Percentiles rank a stretch among this genome's conserved stretches.
These are phyloP conservation scores for Alnus rubra DNA, from an alignment of 306 rosid species.

Conservation along the genomic window DNA sequence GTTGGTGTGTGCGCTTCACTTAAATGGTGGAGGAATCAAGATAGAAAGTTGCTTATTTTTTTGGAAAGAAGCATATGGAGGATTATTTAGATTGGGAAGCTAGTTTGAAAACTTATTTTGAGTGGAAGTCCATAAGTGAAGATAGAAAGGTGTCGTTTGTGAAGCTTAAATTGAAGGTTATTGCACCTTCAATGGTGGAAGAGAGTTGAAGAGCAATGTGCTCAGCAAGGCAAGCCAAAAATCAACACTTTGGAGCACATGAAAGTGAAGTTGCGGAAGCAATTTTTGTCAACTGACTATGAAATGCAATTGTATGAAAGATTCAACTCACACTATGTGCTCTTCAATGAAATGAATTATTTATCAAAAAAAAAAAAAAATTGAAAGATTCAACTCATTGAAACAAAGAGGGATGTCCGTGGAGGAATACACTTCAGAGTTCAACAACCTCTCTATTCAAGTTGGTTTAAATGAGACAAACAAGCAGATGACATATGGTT, in stretches of 20 bases:
- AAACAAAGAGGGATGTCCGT: not conserved
- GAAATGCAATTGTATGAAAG: not conserved
- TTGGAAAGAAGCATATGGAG: not conserved
- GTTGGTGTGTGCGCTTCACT: not conserved
- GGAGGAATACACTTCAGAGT: not conserved
- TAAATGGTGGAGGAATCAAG: not conserved
- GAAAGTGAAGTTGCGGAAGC: not conserved
- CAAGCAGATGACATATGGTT: not conserved
- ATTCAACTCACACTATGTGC: too few relatives aligned
- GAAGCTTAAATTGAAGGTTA: conserved; percentile 2
- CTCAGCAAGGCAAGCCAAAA: not conserved
- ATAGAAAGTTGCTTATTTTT: not conserved
- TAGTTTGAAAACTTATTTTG: not conserved
- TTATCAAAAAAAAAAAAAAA: too few relatives aligned
- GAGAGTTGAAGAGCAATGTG: not conserved
- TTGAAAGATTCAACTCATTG: not conserved
- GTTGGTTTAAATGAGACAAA: not conserved
- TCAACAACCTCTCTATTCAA: not conserved
- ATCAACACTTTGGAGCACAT: not conserved
- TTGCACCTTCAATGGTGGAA: conserved; percentile 5
- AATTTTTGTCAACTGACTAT: not conserved
- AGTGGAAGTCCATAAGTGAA: not conserved
- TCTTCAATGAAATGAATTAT: too few relatives aligned
- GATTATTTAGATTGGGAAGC: not conserved
- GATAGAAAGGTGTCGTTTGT: not conserved